Conservation (phyloP, 169 alveolate species). For the Plasmodium malariae region DNA sequence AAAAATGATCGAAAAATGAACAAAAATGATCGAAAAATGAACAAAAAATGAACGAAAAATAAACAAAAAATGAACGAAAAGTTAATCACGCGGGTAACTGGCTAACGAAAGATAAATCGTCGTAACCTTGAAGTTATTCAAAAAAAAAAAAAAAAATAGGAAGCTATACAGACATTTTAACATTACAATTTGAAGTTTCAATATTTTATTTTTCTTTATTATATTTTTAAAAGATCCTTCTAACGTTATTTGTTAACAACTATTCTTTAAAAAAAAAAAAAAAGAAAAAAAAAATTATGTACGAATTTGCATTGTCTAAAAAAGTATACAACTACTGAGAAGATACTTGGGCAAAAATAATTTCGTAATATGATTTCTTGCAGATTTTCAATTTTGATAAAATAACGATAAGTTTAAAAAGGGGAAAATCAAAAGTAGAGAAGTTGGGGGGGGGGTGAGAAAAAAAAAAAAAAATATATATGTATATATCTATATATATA, state of each 20-base stretch:
- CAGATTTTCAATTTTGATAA: no score
- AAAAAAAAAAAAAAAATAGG: not conserved
- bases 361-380: no score
- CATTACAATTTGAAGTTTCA: not conserved
- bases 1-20: not conserved
- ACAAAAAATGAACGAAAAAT: not conserved
- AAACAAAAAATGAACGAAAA: not conserved
- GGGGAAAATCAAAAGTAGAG: no score
- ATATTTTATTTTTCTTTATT: not conserved
- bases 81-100: not conserved
- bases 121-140: no score
- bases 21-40: not conserved
- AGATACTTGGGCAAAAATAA: not conserved
- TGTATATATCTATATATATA: no score
- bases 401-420: no score
- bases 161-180: not conserved
- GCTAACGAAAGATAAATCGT: not conserved
- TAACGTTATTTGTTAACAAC: not conserved
- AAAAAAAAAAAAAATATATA: no score
- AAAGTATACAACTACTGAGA: not conserved
- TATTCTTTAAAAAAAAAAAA: conserved; percentile 4
- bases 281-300: not conserved
- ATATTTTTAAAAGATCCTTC: not conserved
- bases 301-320: not conserved
- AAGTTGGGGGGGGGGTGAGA: no score